Evolutionary conservation across 257 asterid species (phyloP).

Genomic region (Capsicum rhomboideum): DNA sequence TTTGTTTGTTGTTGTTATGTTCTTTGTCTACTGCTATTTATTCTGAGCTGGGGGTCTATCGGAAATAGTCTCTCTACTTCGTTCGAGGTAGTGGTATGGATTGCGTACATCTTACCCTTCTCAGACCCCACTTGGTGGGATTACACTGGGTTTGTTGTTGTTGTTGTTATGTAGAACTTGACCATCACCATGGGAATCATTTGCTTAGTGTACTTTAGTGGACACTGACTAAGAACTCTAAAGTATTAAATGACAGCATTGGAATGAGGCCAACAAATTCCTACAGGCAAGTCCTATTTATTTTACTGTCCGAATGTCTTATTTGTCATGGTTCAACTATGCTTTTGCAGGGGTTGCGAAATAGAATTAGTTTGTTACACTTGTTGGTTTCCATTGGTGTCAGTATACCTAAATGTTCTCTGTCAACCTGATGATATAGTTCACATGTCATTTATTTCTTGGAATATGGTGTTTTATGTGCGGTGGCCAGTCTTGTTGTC

Average conservation of each 20-base stretch:
- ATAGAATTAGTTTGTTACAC: not conserved
- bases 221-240: constrained; percentile 53
- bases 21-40: too few species aligned
- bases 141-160: too few species aligned
- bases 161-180: constrained; percentile 64
- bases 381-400: not conserved
- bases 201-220: constrained; percentile 62
- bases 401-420: not conserved
- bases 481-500: not conserved
- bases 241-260: constrained; percentile 31
- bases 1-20: too few species aligned
- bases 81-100: too few species aligned
- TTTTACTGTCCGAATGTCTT: not conserved
- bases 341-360: not conserved
- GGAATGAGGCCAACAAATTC: constrained; percentile 24
- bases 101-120: too few species aligned
- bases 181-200: constrained; percentile 39
- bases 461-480: not conserved
- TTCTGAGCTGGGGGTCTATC: too few species aligned
- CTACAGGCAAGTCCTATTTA: constrained; percentile 13
- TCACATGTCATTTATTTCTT: not conserved
- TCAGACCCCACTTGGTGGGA: too few species aligned
- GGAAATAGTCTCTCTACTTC: too few species aligned
- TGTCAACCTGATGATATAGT: not conserved
- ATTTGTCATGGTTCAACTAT: not conserved